phyloP scores from a whole-genome alignment of 331 rosid genomes.

The Erythrophleum ivorense region DNA sequence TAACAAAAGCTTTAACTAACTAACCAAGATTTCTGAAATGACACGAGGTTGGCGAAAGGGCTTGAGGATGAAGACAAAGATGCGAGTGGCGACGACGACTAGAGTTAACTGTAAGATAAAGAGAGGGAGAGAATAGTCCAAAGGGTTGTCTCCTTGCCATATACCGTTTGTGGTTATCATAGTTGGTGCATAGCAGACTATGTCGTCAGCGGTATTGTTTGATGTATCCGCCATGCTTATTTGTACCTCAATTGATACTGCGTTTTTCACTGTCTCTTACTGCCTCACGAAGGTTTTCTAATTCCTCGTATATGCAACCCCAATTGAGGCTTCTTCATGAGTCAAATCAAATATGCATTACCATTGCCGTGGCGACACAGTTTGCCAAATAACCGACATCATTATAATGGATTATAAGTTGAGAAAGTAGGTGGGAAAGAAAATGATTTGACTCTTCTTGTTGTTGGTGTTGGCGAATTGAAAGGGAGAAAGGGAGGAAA shows the following conservation, averaged over 20 bases:
- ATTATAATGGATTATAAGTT: not conserved
- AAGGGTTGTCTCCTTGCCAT: slow-evolving; percentile 84
- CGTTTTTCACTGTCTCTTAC: not conserved
- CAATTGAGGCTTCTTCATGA: slow-evolving; percentile 4
- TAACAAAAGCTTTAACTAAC: slow-evolving; percentile 15
- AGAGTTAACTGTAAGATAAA: slow-evolving; percentile 74
- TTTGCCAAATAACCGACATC: slow-evolving; percentile 12
- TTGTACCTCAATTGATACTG: not conserved
- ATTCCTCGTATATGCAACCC: slow-evolving; percentile 16
- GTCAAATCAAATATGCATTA: slow-evolving; percentile 4
- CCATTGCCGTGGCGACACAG: not conserved
- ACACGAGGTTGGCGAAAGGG: slow-evolving; percentile 97
- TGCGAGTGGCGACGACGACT: slow-evolving; percentile 64
- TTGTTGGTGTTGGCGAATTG: slow-evolving; percentile 3
- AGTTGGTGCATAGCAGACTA: slow-evolving; percentile 74
- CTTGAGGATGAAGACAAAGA: slow-evolving; percentile 67
- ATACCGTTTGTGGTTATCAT: slow-evolving; percentile 85
- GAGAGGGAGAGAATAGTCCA: slow-evolving; percentile 84
- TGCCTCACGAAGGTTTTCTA: not conserved
- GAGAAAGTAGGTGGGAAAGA: not conserved
- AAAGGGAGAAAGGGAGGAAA: slow-evolving; percentile 17
- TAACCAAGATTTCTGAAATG: slow-evolving; percentile 79
- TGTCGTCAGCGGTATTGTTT: slow-evolving; percentile 32
- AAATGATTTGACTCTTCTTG: not conserved
- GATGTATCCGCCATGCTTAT: slow-evolving; percentile 13